These are phyloP conservation scores for Penicillium sp. DNA, from an alignment of 2,329 filamentous ascomycete species.

Conservation along the genomic window DNA sequence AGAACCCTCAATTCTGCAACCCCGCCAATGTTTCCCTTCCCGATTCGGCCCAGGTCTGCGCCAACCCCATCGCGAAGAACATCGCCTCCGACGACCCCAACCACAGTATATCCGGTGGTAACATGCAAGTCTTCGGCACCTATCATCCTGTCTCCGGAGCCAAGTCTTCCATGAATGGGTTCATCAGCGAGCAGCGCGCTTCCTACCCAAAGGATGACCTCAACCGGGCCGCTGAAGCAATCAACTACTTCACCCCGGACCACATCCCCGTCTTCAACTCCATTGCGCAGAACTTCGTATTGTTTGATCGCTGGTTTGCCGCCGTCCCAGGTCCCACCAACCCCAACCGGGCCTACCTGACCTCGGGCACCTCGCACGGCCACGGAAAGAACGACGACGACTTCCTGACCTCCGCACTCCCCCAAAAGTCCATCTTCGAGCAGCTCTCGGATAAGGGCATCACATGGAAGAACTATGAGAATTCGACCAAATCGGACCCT, in stretches of 20 bases:
- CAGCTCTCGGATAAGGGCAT: conserved; percentile 43
- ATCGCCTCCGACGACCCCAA: conserved; percentile 47
- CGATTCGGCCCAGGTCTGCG: conserved; percentile 36
- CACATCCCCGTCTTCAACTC: conserved; percentile 44
- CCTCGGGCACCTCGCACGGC: conserved; percentile 43
- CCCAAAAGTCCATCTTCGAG: conserved; percentile 44
- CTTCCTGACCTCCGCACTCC: conserved; percentile 37
- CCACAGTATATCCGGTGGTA: conserved; percentile 45
- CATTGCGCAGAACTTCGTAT: conserved; percentile 47
- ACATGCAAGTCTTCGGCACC: conserved; percentile 45
- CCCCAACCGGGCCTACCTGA: conserved; percentile 39
- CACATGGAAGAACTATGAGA: conserved; percentile 52
- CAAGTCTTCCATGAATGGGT: conserved; percentile 40
- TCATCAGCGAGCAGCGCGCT: conserved; percentile 45
- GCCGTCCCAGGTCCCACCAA: conserved; percentile 44
- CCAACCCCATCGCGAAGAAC: conserved; percentile 38
- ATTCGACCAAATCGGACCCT: conserved; percentile 35
- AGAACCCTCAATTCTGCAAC: conserved; percentile 40
- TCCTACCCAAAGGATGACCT: conserved; percentile 38
- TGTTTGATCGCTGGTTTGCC: conserved; percentile 49
- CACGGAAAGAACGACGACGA: conserved; percentile 40
- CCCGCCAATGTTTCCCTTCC: conserved; percentile 35
- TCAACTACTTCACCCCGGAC: conserved; percentile 47
- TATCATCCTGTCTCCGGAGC: conserved; percentile 35
- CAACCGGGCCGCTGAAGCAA: conserved; percentile 43